Percentiles rank a stretch among this genome's conserved stretches.
Conservation (phyloP, 768 basidiomycete species). For the Heimioporus sp. region DNA sequence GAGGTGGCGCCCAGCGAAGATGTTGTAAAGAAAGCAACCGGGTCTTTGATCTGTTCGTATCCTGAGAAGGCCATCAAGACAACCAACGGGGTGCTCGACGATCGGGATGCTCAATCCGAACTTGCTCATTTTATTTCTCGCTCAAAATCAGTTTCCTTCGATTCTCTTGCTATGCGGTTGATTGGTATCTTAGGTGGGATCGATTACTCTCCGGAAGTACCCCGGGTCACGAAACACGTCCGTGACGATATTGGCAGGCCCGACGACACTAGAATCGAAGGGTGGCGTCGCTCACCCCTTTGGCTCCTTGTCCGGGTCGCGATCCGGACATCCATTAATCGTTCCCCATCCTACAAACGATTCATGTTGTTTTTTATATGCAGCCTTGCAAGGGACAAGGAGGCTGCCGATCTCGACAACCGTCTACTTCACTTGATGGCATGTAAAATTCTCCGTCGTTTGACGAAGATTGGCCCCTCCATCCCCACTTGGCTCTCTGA, state of each 20-base stretch:
- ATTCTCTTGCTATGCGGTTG: too few relatives aligned
- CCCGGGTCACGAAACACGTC: neutral
- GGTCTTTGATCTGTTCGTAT: too few relatives aligned
- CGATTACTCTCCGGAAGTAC: too few relatives aligned
- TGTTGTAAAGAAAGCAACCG: too few relatives aligned
- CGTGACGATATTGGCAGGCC: neutral
- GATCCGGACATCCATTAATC: constrained; percentile 35
- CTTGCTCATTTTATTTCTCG: too few relatives aligned
- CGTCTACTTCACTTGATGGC: constrained; percentile 27
- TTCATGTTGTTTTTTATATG: constrained; percentile 29
- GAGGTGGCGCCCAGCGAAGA: constrained; percentile 39
- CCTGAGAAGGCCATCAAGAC: too few relatives aligned
- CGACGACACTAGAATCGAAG: too few relatives aligned
- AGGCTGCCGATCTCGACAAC: constrained; percentile 19
- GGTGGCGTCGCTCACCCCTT: too few relatives aligned
- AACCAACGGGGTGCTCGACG: too few relatives aligned
- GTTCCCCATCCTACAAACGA: constrained; percentile 23
- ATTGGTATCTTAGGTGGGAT: neutral
- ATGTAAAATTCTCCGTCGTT: constrained; percentile 16
- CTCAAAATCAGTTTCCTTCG: too few relatives aligned
- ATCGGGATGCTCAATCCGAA: too few relatives aligned
- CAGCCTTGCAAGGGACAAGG: too few relatives aligned
- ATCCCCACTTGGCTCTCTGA: constrained; percentile 35
- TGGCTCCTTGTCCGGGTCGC: constrained; percentile 48
- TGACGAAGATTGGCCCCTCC: constrained; percentile 11